Conservation (phyloP, 116 monocot genomes). For the Phalaenopsis hybrid region DNA sequence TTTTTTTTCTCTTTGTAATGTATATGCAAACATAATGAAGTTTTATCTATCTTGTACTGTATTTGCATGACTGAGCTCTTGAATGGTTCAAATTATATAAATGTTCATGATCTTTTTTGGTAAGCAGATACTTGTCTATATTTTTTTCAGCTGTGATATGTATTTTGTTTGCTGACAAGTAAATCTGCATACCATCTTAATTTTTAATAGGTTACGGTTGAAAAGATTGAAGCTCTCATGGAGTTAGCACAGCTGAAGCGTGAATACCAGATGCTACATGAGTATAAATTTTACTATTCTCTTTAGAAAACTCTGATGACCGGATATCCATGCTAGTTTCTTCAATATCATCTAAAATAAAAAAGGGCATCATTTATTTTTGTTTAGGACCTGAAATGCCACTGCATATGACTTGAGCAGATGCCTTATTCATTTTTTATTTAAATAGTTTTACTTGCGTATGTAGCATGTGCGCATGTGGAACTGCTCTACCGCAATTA, state of each 20-base stretch:
- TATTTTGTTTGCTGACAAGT: not conserved
- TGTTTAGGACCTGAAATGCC: not conserved
- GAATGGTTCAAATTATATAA: not conserved
- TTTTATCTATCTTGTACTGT: not conserved
- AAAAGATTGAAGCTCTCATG: slow-evolving; percentile 75
- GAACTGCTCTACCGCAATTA: too few species aligned
- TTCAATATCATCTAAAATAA: not conserved
- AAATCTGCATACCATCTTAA: not conserved
- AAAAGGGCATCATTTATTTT: not conserved
- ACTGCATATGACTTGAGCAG: not conserved
- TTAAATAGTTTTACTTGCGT: not conserved
- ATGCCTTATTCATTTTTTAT: not conserved
- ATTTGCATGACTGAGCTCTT: too few species aligned
- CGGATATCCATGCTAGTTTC: not conserved
- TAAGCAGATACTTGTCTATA: not conserved
- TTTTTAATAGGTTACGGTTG: slow-evolving; percentile 55
- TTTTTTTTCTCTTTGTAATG: not conserved
- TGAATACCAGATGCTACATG: slow-evolving; percentile 51
- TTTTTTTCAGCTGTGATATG: not conserved
- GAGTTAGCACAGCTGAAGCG: slow-evolving; percentile 64
- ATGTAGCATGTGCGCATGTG: too few species aligned
- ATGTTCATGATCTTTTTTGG: not conserved
- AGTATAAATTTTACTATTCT: slow-evolving; percentile 32
- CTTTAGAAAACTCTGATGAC: not conserved
- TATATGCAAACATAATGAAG: not conserved